Evolutionary conservation across 805 yeast genomes (phyloP), one percentile per base, ranked within the genome.

Genomic region (Candida morakotiae): DNA sequence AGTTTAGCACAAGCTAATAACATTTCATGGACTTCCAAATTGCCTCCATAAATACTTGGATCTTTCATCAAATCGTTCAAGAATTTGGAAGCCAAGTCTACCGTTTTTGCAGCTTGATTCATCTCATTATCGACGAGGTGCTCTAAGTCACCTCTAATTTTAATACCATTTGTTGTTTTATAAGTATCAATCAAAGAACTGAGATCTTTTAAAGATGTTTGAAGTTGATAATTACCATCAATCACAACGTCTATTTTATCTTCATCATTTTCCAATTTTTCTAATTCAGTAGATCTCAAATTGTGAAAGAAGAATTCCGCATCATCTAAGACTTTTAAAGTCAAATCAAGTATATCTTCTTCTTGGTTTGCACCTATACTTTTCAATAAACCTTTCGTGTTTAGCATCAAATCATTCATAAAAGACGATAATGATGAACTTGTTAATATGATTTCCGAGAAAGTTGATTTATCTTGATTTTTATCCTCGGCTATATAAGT

Each of bases 191-290:
- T 71, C 33, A 76, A 60, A 26, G 65, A 58, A 25, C 73, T 60
- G 29, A 86, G 64, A 21, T 65, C 69, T 53, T 85, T 89, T 36
- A 88, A 67, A 22, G 73, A 58, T 45, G 81, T 79, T 59, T 87
- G 95, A 38, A 87, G 79, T 43, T 76, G 81, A 28, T 84, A 67
- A 51, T 87, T 87, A 42, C 84, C 79, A 44, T 78, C 77, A 47
- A 87, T 85, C 1, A 86, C 94, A 23, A 73, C 69, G 45, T 87
- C 96, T 9, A 85, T 77, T 53, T 80, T 79, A 37, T 79, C 86
- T 22, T 65, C 69, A 23, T 82, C 87, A 29, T 76, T 76, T 16
- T 62, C 56, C 20, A 79, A 55, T 3, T 66, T 70, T n/a, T 56
- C 60, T 37, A 86, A 59, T 14, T 67, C 54, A 16, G 69, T 71